These are phyloP conservation scores for Cephaloascus albidus DNA, from an alignment of 805 yeast species.

Conservation along the genomic window DNA sequence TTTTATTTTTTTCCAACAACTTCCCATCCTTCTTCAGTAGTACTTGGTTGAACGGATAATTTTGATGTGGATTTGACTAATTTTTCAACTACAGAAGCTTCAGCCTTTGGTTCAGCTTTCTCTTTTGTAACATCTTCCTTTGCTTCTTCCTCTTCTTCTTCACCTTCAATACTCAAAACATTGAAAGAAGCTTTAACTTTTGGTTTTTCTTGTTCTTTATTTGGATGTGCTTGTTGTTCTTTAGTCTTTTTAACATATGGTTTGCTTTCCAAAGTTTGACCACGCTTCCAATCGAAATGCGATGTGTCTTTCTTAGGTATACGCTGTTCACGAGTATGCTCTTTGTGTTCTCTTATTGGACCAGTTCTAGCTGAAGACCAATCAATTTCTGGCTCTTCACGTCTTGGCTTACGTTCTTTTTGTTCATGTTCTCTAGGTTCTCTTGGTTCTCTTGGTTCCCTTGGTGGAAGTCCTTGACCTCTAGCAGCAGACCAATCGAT, in stretches of 20 bases:
- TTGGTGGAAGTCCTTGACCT: conserved; percentile 24
- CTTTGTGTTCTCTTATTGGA: conserved; percentile 26
- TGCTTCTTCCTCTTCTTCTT: conserved; percentile 34
- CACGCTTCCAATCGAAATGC: conserved; percentile 26
- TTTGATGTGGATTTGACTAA: conserved; percentile 28
- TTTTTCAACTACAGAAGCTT: conserved; percentile 10
- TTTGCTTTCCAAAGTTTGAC: conserved; percentile 15
- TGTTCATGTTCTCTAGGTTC: conserved; percentile 15
- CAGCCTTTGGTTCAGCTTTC: conserved; percentile 2
- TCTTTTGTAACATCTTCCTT: conserved; percentile 5
- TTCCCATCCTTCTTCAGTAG: conserved; percentile 31
- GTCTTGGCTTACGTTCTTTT: conserved; percentile 21
- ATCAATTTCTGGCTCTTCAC: conserved; percentile 53
- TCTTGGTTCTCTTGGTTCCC: conserved; percentile 27
- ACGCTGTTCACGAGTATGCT: conserved; percentile 8
- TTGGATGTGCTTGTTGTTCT: conserved; percentile 14
- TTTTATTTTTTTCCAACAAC: conserved; percentile 30
- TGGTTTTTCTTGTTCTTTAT: conserved; percentile 16
- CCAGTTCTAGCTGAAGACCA: conserved; percentile 42
- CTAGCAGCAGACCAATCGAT: conserved; percentile 53
- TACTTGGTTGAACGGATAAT: conserved; percentile 23
- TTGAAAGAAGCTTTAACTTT: conserved; percentile 32
- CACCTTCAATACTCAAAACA: conserved; percentile 43
- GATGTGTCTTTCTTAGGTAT: conserved; percentile 16
- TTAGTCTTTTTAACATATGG: conserved; percentile 2